These are phyloP conservation scores for Durusdinium trenchii DNA, from an alignment of 73 alveolate genomes.

Conservation along the genomic window DNA sequence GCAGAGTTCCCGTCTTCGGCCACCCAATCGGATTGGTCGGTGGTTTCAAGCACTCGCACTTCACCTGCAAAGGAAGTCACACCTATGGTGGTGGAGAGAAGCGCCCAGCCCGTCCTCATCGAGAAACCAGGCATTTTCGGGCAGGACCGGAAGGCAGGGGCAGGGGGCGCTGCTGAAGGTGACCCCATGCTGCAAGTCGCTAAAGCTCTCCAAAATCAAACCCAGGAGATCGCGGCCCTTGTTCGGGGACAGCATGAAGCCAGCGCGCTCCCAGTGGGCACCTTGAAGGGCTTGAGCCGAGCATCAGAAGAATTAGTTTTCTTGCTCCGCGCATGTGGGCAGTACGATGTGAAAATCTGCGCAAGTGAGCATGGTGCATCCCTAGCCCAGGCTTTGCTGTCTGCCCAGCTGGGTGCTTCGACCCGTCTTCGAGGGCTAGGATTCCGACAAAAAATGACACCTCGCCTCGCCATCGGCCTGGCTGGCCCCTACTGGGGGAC, in stretches of 20 bases:
- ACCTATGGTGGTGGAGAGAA: no score
- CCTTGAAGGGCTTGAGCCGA: slow-evolving; percentile 45
- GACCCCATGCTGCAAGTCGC: not conserved
- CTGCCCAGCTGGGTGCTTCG: slow-evolving; percentile 12
- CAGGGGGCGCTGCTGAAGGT: not conserved
- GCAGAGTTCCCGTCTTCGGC: not conserved
- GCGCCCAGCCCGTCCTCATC: not conserved
- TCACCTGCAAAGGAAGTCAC: not conserved
- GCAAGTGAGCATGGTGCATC: not conserved
- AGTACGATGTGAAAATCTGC: slow-evolving; percentile 10
- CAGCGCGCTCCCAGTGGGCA: not conserved
- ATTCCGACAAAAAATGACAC: not conserved
- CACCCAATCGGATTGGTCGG: no score
- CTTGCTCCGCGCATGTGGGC: slow-evolving; percentile 14
- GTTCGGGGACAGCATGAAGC: not conserved
- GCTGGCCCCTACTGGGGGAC: slow-evolving; percentile 61
- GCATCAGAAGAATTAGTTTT: slow-evolving; percentile 8
- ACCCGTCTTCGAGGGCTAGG: not conserved
- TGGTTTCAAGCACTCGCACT: not conserved
- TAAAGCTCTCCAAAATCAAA: not conserved
- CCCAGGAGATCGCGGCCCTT: slow-evolving; percentile 24
- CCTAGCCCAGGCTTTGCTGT: not conserved
- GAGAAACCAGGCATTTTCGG: not conserved
- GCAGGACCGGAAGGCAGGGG: slow-evolving; percentile 22
- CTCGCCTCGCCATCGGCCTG: slow-evolving; percentile 22